A percentile compares a stretch with the other conserved stretches of the same genome.
Evolutionary conservation across 768 basidiomycete species (phyloP).

Genomic region (Naganishia kalamii): DNA sequence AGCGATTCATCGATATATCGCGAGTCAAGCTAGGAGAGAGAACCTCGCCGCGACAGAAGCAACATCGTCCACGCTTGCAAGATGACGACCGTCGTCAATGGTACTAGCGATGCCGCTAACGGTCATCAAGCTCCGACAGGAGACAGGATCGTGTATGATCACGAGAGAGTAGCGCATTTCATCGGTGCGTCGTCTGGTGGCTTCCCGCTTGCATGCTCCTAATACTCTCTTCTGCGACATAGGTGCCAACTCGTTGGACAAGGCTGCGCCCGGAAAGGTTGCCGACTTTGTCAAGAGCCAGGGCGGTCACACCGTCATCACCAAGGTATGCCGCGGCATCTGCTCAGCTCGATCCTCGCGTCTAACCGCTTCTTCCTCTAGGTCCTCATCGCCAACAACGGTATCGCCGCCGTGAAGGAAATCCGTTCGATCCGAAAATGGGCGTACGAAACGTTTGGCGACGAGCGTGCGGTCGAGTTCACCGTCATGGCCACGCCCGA

Average conservation of each 20-base stretch:
- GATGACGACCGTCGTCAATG: constrained; percentile 17
- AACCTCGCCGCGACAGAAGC: neutral
- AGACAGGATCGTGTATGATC: constrained; percentile 47
- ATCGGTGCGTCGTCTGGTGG: constrained; percentile 51
- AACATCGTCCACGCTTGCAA: constrained; percentile 5
- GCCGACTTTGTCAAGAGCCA: constrained; percentile 83
- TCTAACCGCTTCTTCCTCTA: constrained; percentile 41
- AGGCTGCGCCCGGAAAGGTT: constrained; percentile 69
- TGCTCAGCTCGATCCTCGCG: neutral
- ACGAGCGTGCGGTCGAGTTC: constrained; percentile 92
- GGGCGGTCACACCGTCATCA: constrained; percentile 97
- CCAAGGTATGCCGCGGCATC: constrained; percentile 61
- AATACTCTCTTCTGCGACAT: neutral
- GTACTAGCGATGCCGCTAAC: constrained; percentile 11
- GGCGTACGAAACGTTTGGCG: constrained; percentile 98
- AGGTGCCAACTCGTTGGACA: constrained; percentile 91
- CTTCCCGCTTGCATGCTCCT: neutral
- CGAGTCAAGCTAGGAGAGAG: no score
- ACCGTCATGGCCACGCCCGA: constrained; percentile 99
- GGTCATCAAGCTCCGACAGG: constrained; percentile 5
- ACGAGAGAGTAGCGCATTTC: constrained; percentile 60
- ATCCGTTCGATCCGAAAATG: constrained; percentile 98
- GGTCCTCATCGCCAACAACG: constrained; percentile 99
- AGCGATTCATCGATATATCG: no score
- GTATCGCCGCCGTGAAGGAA: constrained; percentile 98